phyloP scores from a whole-genome alignment of 805 yeast species.

The Danielia oregonensis region DNA sequence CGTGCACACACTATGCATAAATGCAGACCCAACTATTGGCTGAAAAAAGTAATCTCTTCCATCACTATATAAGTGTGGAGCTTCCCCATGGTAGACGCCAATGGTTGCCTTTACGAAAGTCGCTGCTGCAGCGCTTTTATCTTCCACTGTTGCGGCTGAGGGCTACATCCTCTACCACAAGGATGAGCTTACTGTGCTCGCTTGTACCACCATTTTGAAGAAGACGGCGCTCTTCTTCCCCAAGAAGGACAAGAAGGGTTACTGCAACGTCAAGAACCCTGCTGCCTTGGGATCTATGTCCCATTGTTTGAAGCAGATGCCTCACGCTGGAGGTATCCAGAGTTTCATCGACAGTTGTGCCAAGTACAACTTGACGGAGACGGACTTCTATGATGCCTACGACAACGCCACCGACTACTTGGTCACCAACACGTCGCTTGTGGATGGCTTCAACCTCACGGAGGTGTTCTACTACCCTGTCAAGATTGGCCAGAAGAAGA shows the following conservation, averaged over 20 bases:
- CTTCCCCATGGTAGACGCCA: too few species aligned
- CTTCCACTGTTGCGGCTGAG: constrained; percentile 15
- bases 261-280: constrained; percentile 31
- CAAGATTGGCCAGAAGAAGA: constrained; percentile 14
- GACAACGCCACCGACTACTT: constrained; percentile 40
- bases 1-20: too few species aligned
- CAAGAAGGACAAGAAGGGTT: constrained; percentile 24
- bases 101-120: constrained; percentile 14
- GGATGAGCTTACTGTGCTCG: constrained; percentile 22
- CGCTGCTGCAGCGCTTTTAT: constrained; percentile 10
- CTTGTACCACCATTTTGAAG: constrained; percentile 22
- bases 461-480: constrained; percentile 35
- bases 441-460: constrained; percentile 26
- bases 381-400: constrained; percentile 32
- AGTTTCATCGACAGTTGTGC: constrained; percentile 10
- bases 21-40: too few species aligned
- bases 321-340: constrained; percentile 17
- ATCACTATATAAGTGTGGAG: too few species aligned
- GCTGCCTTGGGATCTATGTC: constrained; percentile 40
- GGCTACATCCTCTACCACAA: constrained; percentile 21
- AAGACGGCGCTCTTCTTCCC: constrained; percentile 24
- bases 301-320: constrained; percentile 26
- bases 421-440: constrained; percentile 27
- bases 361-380: constrained; percentile 23
- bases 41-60: too few species aligned